Evolutionary conservation across 176 grass and related monocot genomes (phyloP), one percentile per base, ranked within the genome.

Genomic region (Zizania latifolia): DNA sequence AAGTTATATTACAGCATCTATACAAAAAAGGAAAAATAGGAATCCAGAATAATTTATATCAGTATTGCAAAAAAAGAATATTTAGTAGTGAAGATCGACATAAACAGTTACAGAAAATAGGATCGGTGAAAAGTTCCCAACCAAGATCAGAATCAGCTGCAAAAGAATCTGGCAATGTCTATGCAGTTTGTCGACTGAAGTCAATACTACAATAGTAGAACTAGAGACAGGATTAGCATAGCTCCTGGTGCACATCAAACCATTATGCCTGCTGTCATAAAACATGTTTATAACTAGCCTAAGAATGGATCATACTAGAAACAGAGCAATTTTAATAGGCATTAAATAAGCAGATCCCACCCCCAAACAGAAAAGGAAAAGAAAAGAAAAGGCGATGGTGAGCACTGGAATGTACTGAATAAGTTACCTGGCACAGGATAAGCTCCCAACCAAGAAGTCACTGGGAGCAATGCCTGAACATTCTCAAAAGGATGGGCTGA

Each of bases 401-500:
- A 34, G 15, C 17, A 27, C 59, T 27, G n/a, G 4, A 73, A 55
- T 72, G 29, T 51, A 67, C 51, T 50, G 16, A 80, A 6, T 36
- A 70, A 54, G 19, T 34, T 82, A 97, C 93, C 90, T 82, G 74
- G 81, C 65, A 97, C 78, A 5, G 90, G 90, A 68, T 90, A 82
- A 51, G 72, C 62, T 75, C 83, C 83, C 48, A 97, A 81, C 93
- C 93, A 97, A 77, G 93, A 93, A 85, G 86, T 89, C 79, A 87
- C 76, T 31, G 90, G 90, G 71, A 97, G 84, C 72, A 97, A 79
- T 39, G 90, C 85, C 55, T 97, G 93, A 79, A 97, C 90, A 70
- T 88, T 97, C 81, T 97, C 93, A 74, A 93, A 97, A 48, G 93
- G 90, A 83, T 97, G 93, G 17, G 90, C 88, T 34, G 85, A 89